Evolutionary conservation across 2,329 filamentous ascomycete species (phyloP).

Genomic region (Aspergillus arachidicola): DNA sequence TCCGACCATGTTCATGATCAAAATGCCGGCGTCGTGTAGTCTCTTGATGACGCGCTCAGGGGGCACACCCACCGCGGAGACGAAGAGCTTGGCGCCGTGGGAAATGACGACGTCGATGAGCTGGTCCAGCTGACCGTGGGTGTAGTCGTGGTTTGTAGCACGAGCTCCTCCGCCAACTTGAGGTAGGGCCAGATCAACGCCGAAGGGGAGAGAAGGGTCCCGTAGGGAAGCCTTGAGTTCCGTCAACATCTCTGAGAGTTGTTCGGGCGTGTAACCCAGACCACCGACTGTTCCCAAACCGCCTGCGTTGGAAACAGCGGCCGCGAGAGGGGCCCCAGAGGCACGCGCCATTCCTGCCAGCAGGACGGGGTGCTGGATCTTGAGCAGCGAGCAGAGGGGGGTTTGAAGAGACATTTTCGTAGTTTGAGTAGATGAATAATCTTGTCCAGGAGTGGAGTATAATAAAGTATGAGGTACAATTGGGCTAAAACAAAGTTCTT

Average conservation of each 20-base stretch:
- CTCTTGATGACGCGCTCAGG: slow-evolving; percentile 71
- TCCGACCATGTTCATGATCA: slow-evolving; percentile 98
- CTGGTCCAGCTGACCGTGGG: slow-evolving; percentile 82
- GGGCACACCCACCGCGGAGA: slow-evolving; percentile 85
- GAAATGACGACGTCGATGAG: slow-evolving; percentile 84
- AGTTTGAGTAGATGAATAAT: not conserved
- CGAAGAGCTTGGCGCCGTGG: slow-evolving; percentile 82
- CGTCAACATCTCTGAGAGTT: slow-evolving; percentile 77
- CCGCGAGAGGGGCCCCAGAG: slow-evolving; percentile 75
- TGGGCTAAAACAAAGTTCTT: not conserved
- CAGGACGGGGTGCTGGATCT: slow-evolving; percentile 84
- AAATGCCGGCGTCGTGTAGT: slow-evolving; percentile 76
- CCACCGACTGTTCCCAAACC: slow-evolving; percentile 69
- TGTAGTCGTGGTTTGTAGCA: slow-evolving; percentile 96
- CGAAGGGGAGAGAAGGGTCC: slow-evolving; percentile 75
- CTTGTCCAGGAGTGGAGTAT: not conserved
- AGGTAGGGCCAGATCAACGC: slow-evolving; percentile 86
- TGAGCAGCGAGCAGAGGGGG: slow-evolving; percentile 75
- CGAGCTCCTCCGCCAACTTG: slow-evolving; percentile 82
- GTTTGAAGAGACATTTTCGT: slow-evolving; percentile 65
- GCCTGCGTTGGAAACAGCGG: slow-evolving; percentile 85
- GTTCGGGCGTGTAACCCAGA: slow-evolving; percentile 70
- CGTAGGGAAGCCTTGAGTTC: slow-evolving; percentile 78
- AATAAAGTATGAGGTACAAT: not conserved
- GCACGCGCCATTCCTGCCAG: slow-evolving; percentile 93